Conservation (phyloP, 257 asterid genomes). For the Voacanga thouarsii region DNA sequence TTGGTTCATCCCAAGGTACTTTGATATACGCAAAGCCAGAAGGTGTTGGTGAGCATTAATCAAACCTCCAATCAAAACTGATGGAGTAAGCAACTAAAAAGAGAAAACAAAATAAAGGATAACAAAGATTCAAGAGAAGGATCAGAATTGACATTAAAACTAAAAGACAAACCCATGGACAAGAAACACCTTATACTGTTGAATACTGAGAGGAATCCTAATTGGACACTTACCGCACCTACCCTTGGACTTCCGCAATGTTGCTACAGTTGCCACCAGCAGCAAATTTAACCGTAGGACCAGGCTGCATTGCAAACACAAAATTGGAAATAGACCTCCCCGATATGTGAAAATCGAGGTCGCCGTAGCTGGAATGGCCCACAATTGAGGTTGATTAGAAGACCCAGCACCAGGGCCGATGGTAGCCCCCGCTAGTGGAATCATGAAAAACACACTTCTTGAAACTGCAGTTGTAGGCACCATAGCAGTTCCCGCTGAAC, state of each 20-base stretch:
- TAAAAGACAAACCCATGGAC: too few species aligned
- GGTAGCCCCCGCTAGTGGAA: conserved; percentile 45
- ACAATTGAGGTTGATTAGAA: conserved; percentile 54
- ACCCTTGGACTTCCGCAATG: conserved; percentile 13
- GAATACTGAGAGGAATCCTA: too few species aligned
- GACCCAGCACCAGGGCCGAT: too few species aligned
- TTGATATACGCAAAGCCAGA: too few species aligned
- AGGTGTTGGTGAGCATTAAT: too few species aligned
- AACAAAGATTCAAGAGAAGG: too few species aligned
- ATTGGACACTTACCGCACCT: conserved; percentile 13
- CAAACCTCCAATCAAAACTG: too few species aligned
- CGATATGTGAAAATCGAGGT: conserved; percentile 51
- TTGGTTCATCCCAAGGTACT: too few species aligned
- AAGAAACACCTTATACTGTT: too few species aligned
- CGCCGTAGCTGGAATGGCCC: conserved; percentile 74
- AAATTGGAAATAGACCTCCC: conserved; percentile 49
- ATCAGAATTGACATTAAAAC: too few species aligned
- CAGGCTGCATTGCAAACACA: conserved; percentile 32
- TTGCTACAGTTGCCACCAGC: conserved; percentile 15
- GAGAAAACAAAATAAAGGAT: too few species aligned
- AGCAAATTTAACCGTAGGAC: conserved; percentile 14
- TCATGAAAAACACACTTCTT: conserved; percentile 57
- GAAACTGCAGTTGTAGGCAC: conserved; percentile 33
- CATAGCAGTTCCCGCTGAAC: conserved; percentile 11
- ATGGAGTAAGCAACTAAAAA: too few species aligned